Conservation (phyloP, 768 basidiomycete genomes). For the Hericium rajendrae region DNA sequence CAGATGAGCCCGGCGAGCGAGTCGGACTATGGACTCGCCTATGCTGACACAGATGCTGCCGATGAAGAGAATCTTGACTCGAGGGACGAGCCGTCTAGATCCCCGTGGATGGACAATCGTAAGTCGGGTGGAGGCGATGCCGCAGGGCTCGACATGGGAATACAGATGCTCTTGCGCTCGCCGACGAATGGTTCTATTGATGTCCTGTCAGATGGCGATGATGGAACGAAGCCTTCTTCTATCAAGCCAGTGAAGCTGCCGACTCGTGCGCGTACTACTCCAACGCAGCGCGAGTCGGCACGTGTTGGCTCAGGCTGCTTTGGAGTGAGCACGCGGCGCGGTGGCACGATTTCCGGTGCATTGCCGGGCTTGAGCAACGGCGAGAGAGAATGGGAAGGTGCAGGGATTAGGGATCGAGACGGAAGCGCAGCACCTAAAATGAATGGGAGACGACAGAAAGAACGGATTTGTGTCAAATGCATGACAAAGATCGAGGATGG, state of each 20-base stretch:
- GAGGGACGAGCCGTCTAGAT: too few species aligned
- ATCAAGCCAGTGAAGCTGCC: conserved; percentile 40
- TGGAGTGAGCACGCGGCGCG: conserved; percentile 11
- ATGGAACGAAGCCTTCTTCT: conserved; percentile 26
- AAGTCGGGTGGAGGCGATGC: too few species aligned
- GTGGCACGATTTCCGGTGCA: conserved; percentile 20
- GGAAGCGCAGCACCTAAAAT: conserved; percentile 2
- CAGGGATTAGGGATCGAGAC: conserved; percentile 23
- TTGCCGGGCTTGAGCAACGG: conserved; percentile 9
- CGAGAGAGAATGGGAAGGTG: conserved; percentile 20
- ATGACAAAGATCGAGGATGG: conserved; percentile 62
- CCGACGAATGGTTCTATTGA: neutral
- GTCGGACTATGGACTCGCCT: neutral
- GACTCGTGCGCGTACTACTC: conserved; percentile 43
- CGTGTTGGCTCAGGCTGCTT: conserved; percentile 5
- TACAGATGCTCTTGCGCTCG: conserved; percentile 36
- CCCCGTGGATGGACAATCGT: too few species aligned
- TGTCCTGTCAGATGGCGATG: conserved; percentile 9
- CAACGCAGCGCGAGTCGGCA: conserved; percentile 25
- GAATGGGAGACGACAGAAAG: conserved; percentile 3
- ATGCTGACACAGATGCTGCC: conserved; percentile 9
- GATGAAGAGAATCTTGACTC: conserved; percentile 12
- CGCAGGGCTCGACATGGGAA: conserved; percentile 30
- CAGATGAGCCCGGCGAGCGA: neutral
- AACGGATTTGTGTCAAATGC: conserved; percentile 54